Base-by-base conservation (phyloP, 139 green algal species). In the Desmodesmus armatus region DNA sequence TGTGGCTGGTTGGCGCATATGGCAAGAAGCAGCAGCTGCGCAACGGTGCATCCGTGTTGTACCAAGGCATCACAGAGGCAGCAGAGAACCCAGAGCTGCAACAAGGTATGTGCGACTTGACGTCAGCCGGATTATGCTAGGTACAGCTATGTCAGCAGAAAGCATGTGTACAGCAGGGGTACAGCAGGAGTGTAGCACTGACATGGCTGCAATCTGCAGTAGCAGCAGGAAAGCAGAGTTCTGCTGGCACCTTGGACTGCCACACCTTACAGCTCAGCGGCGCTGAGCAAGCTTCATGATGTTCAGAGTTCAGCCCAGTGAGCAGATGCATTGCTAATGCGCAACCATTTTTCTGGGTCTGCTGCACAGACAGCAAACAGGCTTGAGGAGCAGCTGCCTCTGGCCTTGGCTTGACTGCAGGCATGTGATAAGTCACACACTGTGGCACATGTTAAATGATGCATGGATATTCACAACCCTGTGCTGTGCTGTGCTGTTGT, bases 21-120 rank as follows among this genome's bases (percentile, higher is more conserved):
- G 51, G 79, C 43, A 44, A 39, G 19, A 77, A 85, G 79, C 79
- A 85, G 79, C 79, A 78, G 79, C 65, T 85, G 2, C 9, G 31
- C 19, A 85, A 85, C 29, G 79, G 79, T 15, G 76, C 79, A 1
- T 27, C 79, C 13, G 33, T 85, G 11, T 40, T 86, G 37, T 80
- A 86, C 51, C 33, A 49, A 41, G 80, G 67, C 13, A 86, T 86
- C 27, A 70, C 53, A 29, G 80, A 86, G 41, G 62, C 53, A 66
- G 35, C 69, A 27, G 80, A 86, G 55, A 69, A 80, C 51, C 13
- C 40, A 4, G 11, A 66, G 3, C 67, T 86, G 37, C 51, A 86
- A 7, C 21, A 78, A 55, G 80, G 80, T 80, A n/a, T 35, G 80
- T 5, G 11, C 2, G 6, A 7, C 1, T 25, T 47, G 17, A 33